Evolutionary conservation across 192 early-diverging fungal genomes (phyloP), one percentile per base, ranked within the genome.

Genomic region (Jimgerdemannia flammicorona): DNA sequence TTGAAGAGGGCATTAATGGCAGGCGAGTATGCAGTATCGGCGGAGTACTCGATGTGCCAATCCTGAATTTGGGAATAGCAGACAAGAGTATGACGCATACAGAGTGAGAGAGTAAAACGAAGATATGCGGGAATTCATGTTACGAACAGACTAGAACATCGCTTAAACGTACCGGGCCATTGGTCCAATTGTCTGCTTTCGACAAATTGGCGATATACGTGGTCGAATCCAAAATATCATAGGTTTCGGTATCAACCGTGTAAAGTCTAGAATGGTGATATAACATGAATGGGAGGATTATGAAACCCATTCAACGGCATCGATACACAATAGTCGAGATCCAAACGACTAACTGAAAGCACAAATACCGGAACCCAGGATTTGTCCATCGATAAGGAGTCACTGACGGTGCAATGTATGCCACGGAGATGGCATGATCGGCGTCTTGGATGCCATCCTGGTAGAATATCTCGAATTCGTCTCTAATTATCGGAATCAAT

Each of bases 21-120:
- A 18, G 81, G 68, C 9, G 84, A 72, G 44, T 81, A 87, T 20
- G 80, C 78, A 42, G 83, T 69, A 64, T 83, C 75, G 20, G 86
- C 84, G 72, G 83, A 84, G 71, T 88, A 88, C 72, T 88, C 84
- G 41, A 84, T 44, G 70, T 88, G 86, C 86, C 86, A 88, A 77
- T 14, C 77, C 65, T 39, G 72, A 14, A 59, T 59, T 59, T 59
- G 14, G 49, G 8, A 59, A 59, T 59, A 29, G 29, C 29, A 29
- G 29, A 29, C 29, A 29, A 29, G 29, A 29, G 29, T 29, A 29
- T 29, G 29, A 29, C 29, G 29, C 29, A 29, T 29, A 29, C 1
- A 29, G 29, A 29, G 29, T 29, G 29, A 29, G 29, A 29, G 29
- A 29, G 29, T 29, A 29, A 29, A 29, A 29, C 29, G 29, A 29